Evolutionary conservation across 1,284 basidiomycete species (phyloP), one percentile per base, ranked within the genome.

Genomic region (Tetrapyrgos nigripes): DNA sequence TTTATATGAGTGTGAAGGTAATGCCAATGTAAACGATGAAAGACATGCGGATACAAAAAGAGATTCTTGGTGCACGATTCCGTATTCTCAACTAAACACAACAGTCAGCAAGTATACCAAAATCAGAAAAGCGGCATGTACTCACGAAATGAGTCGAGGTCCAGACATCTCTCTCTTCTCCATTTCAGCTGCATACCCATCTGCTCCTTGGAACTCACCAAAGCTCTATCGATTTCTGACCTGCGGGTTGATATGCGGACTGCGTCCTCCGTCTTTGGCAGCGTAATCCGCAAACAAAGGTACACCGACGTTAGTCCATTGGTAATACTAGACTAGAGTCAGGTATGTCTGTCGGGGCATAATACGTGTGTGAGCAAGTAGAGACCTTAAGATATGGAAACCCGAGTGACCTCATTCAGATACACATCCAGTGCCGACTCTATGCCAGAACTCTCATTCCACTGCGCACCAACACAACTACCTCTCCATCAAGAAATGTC

Each of bases 191-290:
- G 24, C n/a, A 19, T 50, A 50, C 4, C 3, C 29, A 6, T 28
- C 49, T 13, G 13, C 8, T 14, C 49, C 49, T 31, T 33, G 6
- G 26, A 28, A 26, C 21, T 50, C 49, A 8, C 49, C 49, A 33
- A 5, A 50, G 9, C 24, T 31, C 49, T 28, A 50, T 8, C 49
- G 49, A 21, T 14, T 29, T 13, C 49, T 26, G 11, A 50, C 49
- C 21, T 28, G 27, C n/a, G 49, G 49, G 49, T 50, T 50, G 49
- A 50, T 50, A 33, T 50, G 49, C 27, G 49, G 49, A 21, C 27
- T 50, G 8, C 49, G 49, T 14, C 49, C 49, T 6, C 49, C 49
- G 31, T 50, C 31, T 4, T 8, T 11, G 4, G 49, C 49, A 3
- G 24, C 29, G 49, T 29, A 50, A 21, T 50, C 49, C 21, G 28